Evolutionary conservation across 2,329 filamentous ascomycete species (phyloP).

Genomic region (Pezicula neosporulosa): DNA sequence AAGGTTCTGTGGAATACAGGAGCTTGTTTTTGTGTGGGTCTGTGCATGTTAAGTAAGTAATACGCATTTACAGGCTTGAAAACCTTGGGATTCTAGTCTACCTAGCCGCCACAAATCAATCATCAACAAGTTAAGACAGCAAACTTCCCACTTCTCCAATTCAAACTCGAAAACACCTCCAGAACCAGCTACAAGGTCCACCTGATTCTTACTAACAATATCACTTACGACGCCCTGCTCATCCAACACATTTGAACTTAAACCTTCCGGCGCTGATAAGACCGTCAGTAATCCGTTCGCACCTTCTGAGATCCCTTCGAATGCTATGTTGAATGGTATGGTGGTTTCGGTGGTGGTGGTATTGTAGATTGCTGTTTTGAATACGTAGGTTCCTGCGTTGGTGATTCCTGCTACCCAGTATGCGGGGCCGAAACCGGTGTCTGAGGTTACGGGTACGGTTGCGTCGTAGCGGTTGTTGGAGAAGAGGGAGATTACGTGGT

Average conservation of each 20-base stretch:
- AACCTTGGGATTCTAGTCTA: too few relatives aligned
- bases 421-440: slow-evolving; percentile 36
- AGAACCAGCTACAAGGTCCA: slow-evolving; percentile 6
- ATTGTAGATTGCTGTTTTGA: slow-evolving; percentile 53
- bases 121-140: slow-evolving; percentile 15
- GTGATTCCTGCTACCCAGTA: slow-evolving; percentile 47
- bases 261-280: slow-evolving; percentile 31
- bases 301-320: slow-evolving; percentile 38
- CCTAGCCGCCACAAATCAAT: too few relatives aligned
- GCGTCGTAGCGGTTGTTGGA: slow-evolving; percentile 41
- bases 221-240: slow-evolving; percentile 8
- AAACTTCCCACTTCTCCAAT: slow-evolving; percentile 16
- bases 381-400: slow-evolving; percentile 37
- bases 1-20: too few relatives aligned
- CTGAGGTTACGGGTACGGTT: slow-evolving; percentile 40
- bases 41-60: too few relatives aligned
- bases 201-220: slow-evolving; percentile 9
- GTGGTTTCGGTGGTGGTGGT: slow-evolving; percentile 43
- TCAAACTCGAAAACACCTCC: slow-evolving; percentile 16
- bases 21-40: too few relatives aligned
- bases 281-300: slow-evolving; percentile 40
- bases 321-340: slow-evolving; percentile 41
- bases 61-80: too few relatives aligned
- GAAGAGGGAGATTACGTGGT: slow-evolving; percentile 47
- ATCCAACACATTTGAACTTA: slow-evolving; percentile 8